Conservation (phyloP, 768 basidiomycete genomes). For the Boletus rubroflammeus region DNA sequence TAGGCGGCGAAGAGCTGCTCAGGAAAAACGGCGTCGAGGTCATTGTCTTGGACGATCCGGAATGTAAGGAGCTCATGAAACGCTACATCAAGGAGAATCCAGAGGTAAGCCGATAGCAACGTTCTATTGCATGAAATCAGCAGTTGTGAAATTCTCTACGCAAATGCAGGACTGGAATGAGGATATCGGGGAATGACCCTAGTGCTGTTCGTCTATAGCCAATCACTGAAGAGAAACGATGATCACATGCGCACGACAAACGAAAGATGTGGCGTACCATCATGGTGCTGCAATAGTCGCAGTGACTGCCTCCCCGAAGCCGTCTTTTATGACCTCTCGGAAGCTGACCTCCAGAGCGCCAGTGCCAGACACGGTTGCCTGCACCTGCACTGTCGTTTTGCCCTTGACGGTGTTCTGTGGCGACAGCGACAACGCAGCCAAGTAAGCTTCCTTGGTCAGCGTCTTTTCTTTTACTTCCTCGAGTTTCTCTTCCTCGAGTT, state of each 20-base stretch:
- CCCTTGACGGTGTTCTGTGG: conserved; percentile 41
- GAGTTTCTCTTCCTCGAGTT: conserved; percentile 59
- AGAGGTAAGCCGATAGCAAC: conserved; percentile 35
- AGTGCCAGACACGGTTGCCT: conserved; percentile 32
- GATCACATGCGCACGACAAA: not conserved
- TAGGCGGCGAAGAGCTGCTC: conserved; percentile 54
- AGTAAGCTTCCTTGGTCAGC: conserved; percentile 48
- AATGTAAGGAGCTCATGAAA: conserved; percentile 53
- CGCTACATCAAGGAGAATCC: conserved; percentile 55
- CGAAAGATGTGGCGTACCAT: conserved; percentile 5
- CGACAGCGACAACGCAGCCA: conserved; percentile 37
- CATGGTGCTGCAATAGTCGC: conserved; percentile 25
- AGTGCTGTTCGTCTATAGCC: conserved; percentile 5
- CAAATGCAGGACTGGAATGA: conserved; percentile 52
- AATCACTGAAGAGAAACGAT: not conserved
- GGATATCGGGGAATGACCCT: conserved; percentile 49
- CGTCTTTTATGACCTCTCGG: conserved; percentile 35
- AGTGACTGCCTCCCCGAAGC: conserved; percentile 32
- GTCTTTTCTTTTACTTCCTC: conserved; percentile 63
- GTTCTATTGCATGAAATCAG: conserved; percentile 6
- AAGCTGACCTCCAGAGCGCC: conserved; percentile 39
- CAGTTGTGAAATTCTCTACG: conserved; percentile 13
- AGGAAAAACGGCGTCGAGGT: conserved; percentile 52
- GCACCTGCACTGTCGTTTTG: conserved; percentile 50
- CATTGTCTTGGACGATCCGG: conserved; percentile 42